Conservation (phyloP, 768 basidiomycete species). For the Coprinopsis strossmayeri region DNA sequence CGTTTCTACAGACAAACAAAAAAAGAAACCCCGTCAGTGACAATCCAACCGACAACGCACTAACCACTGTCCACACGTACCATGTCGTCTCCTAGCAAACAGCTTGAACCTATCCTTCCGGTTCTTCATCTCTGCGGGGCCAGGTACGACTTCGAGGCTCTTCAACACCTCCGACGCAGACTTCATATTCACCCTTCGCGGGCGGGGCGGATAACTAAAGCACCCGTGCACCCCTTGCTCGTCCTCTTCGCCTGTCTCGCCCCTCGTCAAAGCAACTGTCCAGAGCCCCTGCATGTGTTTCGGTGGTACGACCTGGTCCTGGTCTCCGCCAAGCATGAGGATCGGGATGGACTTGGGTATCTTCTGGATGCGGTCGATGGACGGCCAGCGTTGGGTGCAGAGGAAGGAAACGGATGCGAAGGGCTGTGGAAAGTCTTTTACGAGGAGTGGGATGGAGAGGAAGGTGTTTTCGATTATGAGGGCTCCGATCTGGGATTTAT, state of each 20-base stretch:
- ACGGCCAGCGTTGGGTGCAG: slow-evolving; percentile 8
- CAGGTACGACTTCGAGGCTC: neutral
- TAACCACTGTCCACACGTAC: too few relatives aligned
- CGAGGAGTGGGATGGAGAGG: slow-evolving; percentile 69
- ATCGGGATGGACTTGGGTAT: neutral
- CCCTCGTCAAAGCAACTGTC: neutral
- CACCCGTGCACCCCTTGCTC: too few relatives aligned
- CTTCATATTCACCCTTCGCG: too few relatives aligned
- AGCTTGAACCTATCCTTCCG: slow-evolving; percentile 6
- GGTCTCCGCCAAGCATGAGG: slow-evolving; percentile 2
- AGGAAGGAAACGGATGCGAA: slow-evolving; percentile 9
- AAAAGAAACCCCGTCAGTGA: too few relatives aligned
- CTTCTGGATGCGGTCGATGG: slow-evolving; percentile 2
- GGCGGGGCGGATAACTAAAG: too few relatives aligned
- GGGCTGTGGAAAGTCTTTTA: slow-evolving; percentile 50
- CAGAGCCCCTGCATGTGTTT: neutral
- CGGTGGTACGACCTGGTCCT: neutral
- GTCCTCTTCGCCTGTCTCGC: too few relatives aligned
- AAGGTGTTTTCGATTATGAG: slow-evolving; percentile 44
- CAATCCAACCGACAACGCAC: too few relatives aligned
- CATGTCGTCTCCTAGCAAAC: slow-evolving; percentile 6
- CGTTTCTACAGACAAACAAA: too few relatives aligned
- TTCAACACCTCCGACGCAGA: neutral
- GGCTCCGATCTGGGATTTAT: neutral
- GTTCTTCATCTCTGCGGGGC: neutral